Evolutionary conservation across 805 yeast species (phyloP).

Genomic region (Saturnispora dispora): DNA sequence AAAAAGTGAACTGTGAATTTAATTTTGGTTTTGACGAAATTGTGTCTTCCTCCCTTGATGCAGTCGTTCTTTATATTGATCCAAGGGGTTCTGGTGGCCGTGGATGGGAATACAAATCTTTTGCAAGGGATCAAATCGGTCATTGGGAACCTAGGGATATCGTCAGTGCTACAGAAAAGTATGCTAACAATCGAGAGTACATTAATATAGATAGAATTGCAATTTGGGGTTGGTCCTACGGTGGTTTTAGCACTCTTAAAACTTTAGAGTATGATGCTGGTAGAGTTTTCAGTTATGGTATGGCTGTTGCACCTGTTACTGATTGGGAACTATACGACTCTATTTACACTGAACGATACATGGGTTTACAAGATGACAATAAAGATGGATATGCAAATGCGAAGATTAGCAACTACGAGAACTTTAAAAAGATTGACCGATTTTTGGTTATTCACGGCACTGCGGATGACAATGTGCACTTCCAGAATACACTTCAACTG

Average conservation of each 20-base stretch:
- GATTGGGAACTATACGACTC: constrained; percentile 71
- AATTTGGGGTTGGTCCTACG: constrained; percentile 87
- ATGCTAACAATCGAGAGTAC: constrained; percentile 36
- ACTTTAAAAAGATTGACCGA: constrained; percentile 41
- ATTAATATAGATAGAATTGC: constrained; percentile 51
- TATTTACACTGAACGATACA: constrained; percentile 69
- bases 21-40: constrained; percentile 49
- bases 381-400: constrained; percentile 41
- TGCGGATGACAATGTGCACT: constrained; percentile 78
- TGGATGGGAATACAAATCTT: constrained; percentile 57
- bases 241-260: constrained; percentile 70
- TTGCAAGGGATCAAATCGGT: constrained; percentile 52
- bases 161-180: constrained; percentile 39
- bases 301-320: constrained; percentile 82
- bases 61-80: constrained; percentile 58
- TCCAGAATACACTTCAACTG: constrained; percentile 57
- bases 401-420: constrained; percentile 31
- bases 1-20: constrained; percentile 40
- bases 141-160: constrained; percentile 73
- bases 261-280: constrained; percentile 62
- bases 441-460: constrained; percentile 74
- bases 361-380: constrained; percentile 48
- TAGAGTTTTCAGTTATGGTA: constrained; percentile 58
- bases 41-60: constrained; percentile 46
- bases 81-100: constrained; percentile 80